Percentiles rank a stretch among this genome's conserved stretches.
Evolutionary conservation across 495 filamentous ascomycete species (phyloP).

Genomic region (Cryomyces minteri): DNA sequence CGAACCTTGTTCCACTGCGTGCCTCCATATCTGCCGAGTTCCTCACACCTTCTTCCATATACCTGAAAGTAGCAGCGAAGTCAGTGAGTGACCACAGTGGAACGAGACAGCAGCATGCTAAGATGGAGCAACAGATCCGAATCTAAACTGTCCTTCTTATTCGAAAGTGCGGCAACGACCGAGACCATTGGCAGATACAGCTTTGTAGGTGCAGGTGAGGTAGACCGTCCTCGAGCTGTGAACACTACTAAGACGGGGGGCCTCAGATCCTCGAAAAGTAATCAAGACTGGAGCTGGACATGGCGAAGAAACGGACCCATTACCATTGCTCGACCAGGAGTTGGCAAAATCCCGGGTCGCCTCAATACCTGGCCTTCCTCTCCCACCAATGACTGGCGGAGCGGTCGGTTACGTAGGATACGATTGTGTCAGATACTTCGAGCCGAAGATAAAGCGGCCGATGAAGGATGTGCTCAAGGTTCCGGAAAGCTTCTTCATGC

Average conservation of each 20-base stretch:
- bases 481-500: slow-evolving; percentile 92
- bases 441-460: slow-evolving; percentile 72
- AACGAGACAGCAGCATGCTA: background rate
- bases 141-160: slow-evolving; percentile 60
- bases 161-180: slow-evolving; percentile 80
- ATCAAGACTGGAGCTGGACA: slow-evolving; percentile 76
- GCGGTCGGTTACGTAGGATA: slow-evolving; percentile 95
- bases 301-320: slow-evolving; percentile 64
- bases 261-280: slow-evolving; percentile 57
- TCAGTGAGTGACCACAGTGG: slow-evolving; percentile 24
- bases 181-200: slow-evolving; percentile 87
- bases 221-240: slow-evolving; percentile 5
- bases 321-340: slow-evolving; percentile 63
- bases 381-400: slow-evolving; percentile 77
- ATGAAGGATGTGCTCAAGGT: slow-evolving; percentile 77
- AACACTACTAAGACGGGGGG: background rate
- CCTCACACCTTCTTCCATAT: slow-evolving; percentile 77
- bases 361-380: slow-evolving; percentile 54
- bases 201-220: slow-evolving; percentile 70
- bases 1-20: slow-evolving; percentile 75
- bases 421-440: slow-evolving; percentile 94
- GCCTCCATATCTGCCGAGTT: slow-evolving; percentile 79
- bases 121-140: slow-evolving; percentile 26
- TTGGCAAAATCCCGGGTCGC: slow-evolving; percentile 59
- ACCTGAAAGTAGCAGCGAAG: slow-evolving; percentile 69